Conservation (phyloP, 441 rosid genomes). For the Jatropha podagrica region DNA sequence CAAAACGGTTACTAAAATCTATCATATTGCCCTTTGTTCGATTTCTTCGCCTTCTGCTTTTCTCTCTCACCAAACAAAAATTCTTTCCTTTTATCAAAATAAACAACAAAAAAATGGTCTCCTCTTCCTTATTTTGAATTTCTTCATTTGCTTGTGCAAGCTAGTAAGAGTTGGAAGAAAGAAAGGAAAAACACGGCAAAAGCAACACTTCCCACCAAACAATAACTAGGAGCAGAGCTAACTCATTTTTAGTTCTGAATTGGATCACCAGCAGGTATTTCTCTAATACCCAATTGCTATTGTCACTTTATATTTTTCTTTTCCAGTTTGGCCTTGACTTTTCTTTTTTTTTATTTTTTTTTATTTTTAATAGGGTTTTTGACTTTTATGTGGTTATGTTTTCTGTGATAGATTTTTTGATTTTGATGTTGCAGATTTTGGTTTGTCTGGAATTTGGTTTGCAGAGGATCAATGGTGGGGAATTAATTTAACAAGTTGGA, state of each 20-base stretch:
- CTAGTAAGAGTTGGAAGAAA: constrained; percentile 18
- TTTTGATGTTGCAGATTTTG: constrained; percentile 38
- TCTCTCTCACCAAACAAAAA: not conserved
- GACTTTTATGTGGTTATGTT: not conserved
- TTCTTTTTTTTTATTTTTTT: too few species aligned
- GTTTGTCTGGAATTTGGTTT: constrained; percentile 27
- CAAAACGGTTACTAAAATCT: not conserved
- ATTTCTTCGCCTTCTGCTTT: not conserved
- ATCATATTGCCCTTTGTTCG: not conserved
- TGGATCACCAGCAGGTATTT: constrained; percentile 35
- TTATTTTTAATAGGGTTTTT: constrained; percentile 27
- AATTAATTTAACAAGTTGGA: constrained; percentile 31
- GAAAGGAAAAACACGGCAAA: not conserved
- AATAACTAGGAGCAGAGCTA: constrained; percentile 10
- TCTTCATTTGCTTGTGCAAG: constrained; percentile 25
- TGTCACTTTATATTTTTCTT: constrained; percentile 3
- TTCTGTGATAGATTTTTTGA: constrained; percentile 17
- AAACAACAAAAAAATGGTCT: not conserved
- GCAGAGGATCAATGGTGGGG: constrained; percentile 28
- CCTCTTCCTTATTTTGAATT: not conserved
- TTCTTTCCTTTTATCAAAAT: not conserved
- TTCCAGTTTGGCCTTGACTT: not conserved
- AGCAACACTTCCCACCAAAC: constrained; percentile 17
- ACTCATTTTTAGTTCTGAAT: constrained; percentile 16
- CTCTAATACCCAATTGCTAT: constrained; percentile 28